phyloP scores from a whole-genome alignment of 2,329 filamentous ascomycete genomes.

The Colletotrichum orchidophilum region DNA sequence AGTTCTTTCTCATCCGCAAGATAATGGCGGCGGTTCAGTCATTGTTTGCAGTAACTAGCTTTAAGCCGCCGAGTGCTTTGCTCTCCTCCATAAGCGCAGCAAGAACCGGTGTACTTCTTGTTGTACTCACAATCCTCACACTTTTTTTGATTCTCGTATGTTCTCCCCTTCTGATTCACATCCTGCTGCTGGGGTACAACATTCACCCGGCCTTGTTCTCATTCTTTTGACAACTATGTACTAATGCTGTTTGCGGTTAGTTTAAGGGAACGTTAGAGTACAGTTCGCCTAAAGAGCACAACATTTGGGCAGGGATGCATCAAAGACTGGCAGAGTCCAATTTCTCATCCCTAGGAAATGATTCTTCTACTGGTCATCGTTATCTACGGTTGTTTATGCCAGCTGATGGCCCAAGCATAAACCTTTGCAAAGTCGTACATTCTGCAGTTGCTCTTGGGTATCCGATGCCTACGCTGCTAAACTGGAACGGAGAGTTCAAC shows the following conservation, averaged over 20 bases:
- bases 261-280: background rate
- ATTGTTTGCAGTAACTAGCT: background rate
- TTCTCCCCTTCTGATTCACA: background rate
- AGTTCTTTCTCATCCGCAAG: background rate
- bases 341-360: background rate
- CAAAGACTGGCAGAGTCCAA: background rate
- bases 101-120: background rate
- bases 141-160: background rate
- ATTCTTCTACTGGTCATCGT: constrained; percentile 23
- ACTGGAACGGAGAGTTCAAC: constrained; percentile 49
- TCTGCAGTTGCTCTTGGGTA: constrained; percentile 49
- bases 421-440: constrained; percentile 49
- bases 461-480: constrained; percentile 45
- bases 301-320: background rate
- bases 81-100: background rate
- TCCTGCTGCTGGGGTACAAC: background rate
- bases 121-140: background rate
- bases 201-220: background rate
- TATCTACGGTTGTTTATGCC: constrained; percentile 48
- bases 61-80: background rate
- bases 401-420: constrained; percentile 46
- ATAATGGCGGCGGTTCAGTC: background rate
- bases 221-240: background rate
- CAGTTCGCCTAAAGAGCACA: background rate
- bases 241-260: background rate